phyloP scores from a whole-genome alignment of 441 rosid genomes.

The Adansonia grandidieri region DNA sequence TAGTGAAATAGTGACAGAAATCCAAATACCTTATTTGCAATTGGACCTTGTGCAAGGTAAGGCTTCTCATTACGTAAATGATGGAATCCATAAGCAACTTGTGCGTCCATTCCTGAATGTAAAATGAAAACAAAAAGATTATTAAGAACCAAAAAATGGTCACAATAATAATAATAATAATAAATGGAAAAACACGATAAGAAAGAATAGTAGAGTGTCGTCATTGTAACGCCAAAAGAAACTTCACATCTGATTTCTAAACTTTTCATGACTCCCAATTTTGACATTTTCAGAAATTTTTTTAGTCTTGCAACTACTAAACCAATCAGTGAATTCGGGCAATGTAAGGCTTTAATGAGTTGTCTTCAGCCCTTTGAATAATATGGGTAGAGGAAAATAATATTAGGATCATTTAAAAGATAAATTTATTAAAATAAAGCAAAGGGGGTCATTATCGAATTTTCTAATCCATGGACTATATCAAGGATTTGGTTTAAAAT shows the following conservation, averaged over 20 bases:
- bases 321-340: no score
- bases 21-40: constrained; percentile 76
- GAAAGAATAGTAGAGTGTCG: neutral
- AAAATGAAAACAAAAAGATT: constrained; percentile 22
- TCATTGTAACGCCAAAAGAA: neutral
- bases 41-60: constrained; percentile 90
- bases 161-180: neutral
- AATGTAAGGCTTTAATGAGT: neutral
- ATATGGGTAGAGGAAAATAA: neutral
- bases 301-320: neutral
- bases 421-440: neutral
- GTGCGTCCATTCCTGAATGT: constrained; percentile 92
- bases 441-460: neutral
- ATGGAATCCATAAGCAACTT: constrained; percentile 96
- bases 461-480: neutral
- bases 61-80: constrained; percentile 91
- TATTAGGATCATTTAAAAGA: neutral
- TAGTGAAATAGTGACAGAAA: neutral
- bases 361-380: neutral
- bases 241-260: neutral
- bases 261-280: neutral
- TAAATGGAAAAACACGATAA: neutral
- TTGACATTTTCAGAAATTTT: neutral
- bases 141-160: neutral
- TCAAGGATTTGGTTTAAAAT: neutral